Base-by-base conservation (phyloP, 371 early-diverging fungal genomes). In the Mortierella sp. region DNA sequence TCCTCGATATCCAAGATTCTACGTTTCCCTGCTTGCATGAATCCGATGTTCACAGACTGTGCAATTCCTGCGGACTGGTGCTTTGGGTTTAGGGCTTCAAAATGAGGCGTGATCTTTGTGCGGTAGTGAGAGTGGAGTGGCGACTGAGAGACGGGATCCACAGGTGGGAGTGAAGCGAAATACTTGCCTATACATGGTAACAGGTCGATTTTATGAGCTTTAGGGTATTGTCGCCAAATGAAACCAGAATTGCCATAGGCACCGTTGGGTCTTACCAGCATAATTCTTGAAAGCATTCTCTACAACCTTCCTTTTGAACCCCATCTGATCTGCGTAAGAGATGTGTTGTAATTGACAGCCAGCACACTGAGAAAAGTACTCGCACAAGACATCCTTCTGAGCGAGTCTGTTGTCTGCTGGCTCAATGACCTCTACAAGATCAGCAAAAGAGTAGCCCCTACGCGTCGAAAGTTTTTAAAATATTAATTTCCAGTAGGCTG, bases 81-180 rank as follows among this genome's bases (percentile, higher is more conserved):
- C 58, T 83, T 84, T 18, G 79, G 81, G 60, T 74, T 69, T 37
- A 57, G 66, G 6, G 64, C 75, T 46, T 88, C 85, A 72, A 87
- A 87, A 64, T 91, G 92, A 47, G 90, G 90, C 0, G 90, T 87
- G 45, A 91, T 80, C 75, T 91, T 91, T 18, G 87, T 90, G 53
- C 92, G 84, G 66, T 88, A 89, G 2, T 84, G 83, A 47, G 83
- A 83, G 29, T 82, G 74, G 50, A 83, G 51, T 7, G 92, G 90
- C 2, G 88, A 87, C 55, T 75, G 62, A 12, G 79, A 72, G 11
- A 79, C 79, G 0, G 79, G 73, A 29, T 79, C 79, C 15, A 79
- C 72, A 45, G 72, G 55, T 29, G 79, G 79, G 18, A 79, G 73
- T 11, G 44, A 44, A 19, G 79, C 68, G 72, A 72, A 79, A 53